Evolutionary conservation across 2,329 filamentous ascomycete genomes (phyloP).

Genomic region (Scleromitrula shiraiana): DNA sequence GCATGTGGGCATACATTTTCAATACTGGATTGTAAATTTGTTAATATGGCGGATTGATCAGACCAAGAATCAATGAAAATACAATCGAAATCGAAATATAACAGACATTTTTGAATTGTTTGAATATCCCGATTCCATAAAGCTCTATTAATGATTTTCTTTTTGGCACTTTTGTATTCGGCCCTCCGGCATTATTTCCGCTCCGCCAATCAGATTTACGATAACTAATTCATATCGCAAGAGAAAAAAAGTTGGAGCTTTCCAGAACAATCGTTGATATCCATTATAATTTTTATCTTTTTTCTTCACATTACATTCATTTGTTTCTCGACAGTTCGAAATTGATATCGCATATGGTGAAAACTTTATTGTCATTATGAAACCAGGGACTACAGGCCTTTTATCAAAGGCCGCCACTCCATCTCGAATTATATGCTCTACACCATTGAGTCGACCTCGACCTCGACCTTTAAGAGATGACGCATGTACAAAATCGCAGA

Average conservation of each 20-base stretch:
- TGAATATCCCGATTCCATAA: no score
- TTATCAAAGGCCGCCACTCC: constrained; percentile 26
- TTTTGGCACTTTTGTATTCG: background rate
- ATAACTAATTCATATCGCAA: constrained; percentile 1
- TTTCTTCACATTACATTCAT: constrained; percentile 1
- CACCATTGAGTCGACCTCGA: constrained; percentile 20
- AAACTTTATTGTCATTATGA: constrained; percentile 21
- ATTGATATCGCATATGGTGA: background rate
- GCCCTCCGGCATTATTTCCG: background rate
- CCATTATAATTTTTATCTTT: background rate
- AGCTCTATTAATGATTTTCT: background rate
- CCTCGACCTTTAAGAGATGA: constrained; percentile 16
- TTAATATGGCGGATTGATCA: no score
- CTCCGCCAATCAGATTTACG: constrained; percentile 2
- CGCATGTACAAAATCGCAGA: constrained; percentile 15
- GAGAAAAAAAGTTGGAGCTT: constrained; percentile 9
- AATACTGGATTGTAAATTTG: no score
- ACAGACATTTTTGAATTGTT: no score
- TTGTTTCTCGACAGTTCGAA: background rate
- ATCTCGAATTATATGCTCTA: constrained; percentile 23
- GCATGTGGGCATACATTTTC: background rate
- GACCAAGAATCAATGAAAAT: no score
- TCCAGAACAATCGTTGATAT: constrained; percentile 9
- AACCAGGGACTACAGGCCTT: constrained; percentile 26
- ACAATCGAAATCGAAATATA: no score